phyloP scores from a whole-genome alignment of 257 asterid genomes.

The Rhazya stricta region DNA sequence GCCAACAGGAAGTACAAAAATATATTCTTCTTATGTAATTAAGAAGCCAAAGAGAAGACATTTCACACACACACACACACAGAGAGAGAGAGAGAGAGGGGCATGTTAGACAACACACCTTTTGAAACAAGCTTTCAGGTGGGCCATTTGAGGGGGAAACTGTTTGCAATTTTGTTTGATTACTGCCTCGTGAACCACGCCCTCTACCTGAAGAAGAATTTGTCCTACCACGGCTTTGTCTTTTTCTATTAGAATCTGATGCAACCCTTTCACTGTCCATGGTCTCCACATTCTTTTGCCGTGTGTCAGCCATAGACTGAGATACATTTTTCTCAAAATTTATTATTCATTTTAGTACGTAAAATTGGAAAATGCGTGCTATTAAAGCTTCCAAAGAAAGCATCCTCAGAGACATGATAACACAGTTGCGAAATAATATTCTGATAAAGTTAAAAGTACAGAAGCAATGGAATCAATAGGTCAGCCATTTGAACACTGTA shows the following conservation, averaged over 20 bases:
- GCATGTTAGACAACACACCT: constrained; percentile 38
- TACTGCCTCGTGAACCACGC: constrained; percentile 61
- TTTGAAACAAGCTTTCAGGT: constrained; percentile 45
- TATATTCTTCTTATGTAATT: neutral
- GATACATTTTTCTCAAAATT: constrained; percentile 27
- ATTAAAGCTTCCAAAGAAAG: neutral
- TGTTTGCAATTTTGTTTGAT: constrained; percentile 48
- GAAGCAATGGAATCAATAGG: neutral
- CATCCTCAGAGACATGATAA: neutral
- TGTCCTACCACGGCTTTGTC: constrained; percentile 73
- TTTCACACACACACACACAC: no score
- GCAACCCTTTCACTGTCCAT: constrained; percentile 42
- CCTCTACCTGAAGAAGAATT: constrained; percentile 69
- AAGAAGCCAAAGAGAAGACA: constrained; percentile 12
- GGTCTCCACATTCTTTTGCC: constrained; percentile 46
- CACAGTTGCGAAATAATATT: neutral
- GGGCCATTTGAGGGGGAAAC: constrained; percentile 59
- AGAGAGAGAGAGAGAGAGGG: no score
- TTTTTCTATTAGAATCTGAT: constrained; percentile 58
- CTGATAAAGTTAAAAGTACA: neutral
- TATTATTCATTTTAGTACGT: constrained; percentile 13
- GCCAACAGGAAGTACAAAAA: neutral
- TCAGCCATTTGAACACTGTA: neutral
- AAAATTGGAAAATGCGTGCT: neutral
- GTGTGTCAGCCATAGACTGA: constrained; percentile 45